Evolutionary conservation across 306 rosid genomes (phyloP), one percentile per base, ranked within the genome.

Genomic region (Malus asiatica): DNA sequence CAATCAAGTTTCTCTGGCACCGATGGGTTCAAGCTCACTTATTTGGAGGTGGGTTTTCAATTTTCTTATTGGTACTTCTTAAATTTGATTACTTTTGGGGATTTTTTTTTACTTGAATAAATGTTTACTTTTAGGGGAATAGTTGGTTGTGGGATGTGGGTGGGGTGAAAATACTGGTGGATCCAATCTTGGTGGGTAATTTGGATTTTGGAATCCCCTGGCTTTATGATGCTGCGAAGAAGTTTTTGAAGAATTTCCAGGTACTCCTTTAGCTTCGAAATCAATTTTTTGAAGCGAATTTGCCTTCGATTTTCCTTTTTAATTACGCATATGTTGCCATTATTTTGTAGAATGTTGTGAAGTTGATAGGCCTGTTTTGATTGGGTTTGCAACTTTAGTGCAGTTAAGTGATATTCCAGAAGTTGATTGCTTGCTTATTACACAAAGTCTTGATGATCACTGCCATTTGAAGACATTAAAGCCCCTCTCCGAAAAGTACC

Each of bases 361-460:
- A 68, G 72, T 69, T 72, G 38, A 70, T 80, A 71, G 74, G 71
- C 70, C 66, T 74, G 68, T 75, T 77, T 77, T 87, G 63, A 84
- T 77, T 68, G 44, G 72, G 63, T 77, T 12, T 77, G 79, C 64
- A 73, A 68, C 63, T 79, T 77, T 85, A 77, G 79, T 88, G 92
- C 96, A 95, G 97, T 87, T 95, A 69, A 82, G 74, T 79, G 97
- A 95, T 84, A 91, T 92, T 88, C 98, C 97, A 15, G 93, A 90
- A 78, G 84, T 95, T 11, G 91, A 88, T 86, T 90, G 90, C 80
- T 23, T 92, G 35, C 88, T 95, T 55, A 92, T 92, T 65, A 95
- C 98, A 13, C 97, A 92, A 89, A 95, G 96, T 83, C 93, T 92
- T 64, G 98, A 95, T 84, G 96, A 95, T 83, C 98, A 92, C 84